Conservation (phyloP, 768 basidiomycete genomes). For the Baorangia bicolor region DNA sequence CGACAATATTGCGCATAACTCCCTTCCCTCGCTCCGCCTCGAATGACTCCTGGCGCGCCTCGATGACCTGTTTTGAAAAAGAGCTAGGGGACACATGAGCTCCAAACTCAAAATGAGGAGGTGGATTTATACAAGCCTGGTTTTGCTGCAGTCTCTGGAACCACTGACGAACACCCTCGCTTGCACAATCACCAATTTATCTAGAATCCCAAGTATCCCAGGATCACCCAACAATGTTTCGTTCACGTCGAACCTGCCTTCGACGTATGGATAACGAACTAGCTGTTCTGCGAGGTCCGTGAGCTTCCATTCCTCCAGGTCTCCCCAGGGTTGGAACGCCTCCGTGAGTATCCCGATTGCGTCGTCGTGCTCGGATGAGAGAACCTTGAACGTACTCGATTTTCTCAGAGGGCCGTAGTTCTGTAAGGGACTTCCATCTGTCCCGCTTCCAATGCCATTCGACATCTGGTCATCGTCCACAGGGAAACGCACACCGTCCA, state of each 20-base stretch:
- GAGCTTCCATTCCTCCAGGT: slow-evolving; percentile 40
- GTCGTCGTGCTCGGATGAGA: slow-evolving; percentile 43
- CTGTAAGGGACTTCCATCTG: neutral
- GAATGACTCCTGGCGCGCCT: slow-evolving; percentile 36
- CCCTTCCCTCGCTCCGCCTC: slow-evolving; percentile 1
- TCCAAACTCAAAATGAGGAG: neutral
- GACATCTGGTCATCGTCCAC: slow-evolving; percentile 4
- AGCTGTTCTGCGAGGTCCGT: slow-evolving; percentile 44
- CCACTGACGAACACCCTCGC: slow-evolving; percentile 53
- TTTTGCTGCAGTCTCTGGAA: slow-evolving; percentile 43
- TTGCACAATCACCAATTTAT: slow-evolving; percentile 52
- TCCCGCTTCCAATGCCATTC: neutral
- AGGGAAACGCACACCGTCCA: slow-evolving; percentile 11
- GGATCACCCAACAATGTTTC: slow-evolving; percentile 43
- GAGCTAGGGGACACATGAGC: slow-evolving; percentile 33
- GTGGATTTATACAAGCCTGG: slow-evolving; percentile 38
- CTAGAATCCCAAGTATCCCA: slow-evolving; percentile 54
- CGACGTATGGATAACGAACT: slow-evolving; percentile 22
- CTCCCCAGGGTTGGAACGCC: slow-evolving; percentile 43
- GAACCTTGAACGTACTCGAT: slow-evolving; percentile 48
- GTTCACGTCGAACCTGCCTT: slow-evolving; percentile 20
- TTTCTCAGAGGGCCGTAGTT: slow-evolving; percentile 19
- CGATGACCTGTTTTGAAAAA: slow-evolving; percentile 53
- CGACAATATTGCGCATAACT: slow-evolving; percentile 40
- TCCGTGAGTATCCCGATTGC: slow-evolving; percentile 43